These are phyloP conservation scores for Serendipita sp. DNA, from an alignment of 768 basidiomycete species.

Conservation along the genomic window DNA sequence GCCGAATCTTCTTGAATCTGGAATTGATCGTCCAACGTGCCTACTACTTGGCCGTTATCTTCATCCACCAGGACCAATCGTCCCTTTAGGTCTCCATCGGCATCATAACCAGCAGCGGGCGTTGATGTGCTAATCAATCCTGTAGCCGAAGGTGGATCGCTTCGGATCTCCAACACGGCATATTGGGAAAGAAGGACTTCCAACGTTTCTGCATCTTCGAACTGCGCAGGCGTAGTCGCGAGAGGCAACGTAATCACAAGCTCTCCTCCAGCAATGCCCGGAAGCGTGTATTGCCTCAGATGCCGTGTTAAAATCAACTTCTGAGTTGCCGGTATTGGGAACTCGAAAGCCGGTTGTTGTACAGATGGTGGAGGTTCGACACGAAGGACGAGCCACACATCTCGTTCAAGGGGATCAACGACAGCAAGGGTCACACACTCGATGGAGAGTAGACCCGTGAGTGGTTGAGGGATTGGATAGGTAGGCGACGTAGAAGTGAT, in stretches of 20 bases:
- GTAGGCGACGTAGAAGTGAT: slow-evolving; percentile 20
- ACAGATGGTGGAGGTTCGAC: slow-evolving; percentile 19
- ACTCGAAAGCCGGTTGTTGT: slow-evolving; percentile 24
- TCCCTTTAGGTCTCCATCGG: slow-evolving; percentile 24
- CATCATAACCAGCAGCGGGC: slow-evolving; percentile 3
- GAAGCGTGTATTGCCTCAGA: slow-evolving; percentile 29
- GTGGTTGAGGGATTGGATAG: slow-evolving; percentile 10
- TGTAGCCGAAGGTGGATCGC: slow-evolving; percentile 9
- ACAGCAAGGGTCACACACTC: slow-evolving; percentile 39
- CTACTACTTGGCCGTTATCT: slow-evolving; percentile 52
- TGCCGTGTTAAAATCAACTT: slow-evolving; percentile 26
- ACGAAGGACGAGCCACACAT: slow-evolving; percentile 51
- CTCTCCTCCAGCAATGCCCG: slow-evolving; percentile 17
- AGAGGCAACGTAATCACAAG: slow-evolving; percentile 17
- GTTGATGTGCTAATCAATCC: slow-evolving; percentile 22
- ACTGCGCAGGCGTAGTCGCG: slow-evolving; percentile 20
- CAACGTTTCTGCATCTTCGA: slow-evolving; percentile 45
- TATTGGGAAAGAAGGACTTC: slow-evolving; percentile 55
- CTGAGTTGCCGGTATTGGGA: slow-evolving; percentile 41
- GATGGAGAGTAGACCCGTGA: slow-evolving; percentile 31
- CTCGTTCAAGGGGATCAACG: slow-evolving; percentile 25
- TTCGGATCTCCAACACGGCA: slow-evolving; percentile 20
- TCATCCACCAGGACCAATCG: slow-evolving; percentile 58
- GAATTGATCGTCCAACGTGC: slow-evolving; percentile 44
- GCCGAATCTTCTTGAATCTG: slow-evolving; percentile 40